Base-by-base conservation (phyloP, 108 stramenopile genomes). In the Cylindrotheca closterium region DNA sequence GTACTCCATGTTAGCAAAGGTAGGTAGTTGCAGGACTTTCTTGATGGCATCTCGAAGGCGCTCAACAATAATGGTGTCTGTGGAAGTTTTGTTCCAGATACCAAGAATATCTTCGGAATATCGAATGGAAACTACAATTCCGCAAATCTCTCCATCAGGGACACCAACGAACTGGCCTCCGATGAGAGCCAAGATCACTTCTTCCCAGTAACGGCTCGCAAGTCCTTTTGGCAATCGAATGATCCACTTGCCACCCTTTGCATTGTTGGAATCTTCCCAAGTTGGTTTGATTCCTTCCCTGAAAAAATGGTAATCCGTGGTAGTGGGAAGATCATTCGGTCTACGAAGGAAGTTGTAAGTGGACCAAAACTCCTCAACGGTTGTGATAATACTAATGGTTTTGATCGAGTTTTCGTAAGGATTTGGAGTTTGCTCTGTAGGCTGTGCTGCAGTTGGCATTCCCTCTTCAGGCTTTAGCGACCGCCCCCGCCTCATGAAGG, bases 251-350 rank as follows among this genome's bases (percentile, higher is more conserved):
- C 98, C 98, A 23, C 98, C 98, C 42, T 80, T 77, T 53, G 79
- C 68, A 55, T 99, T 98, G 54, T 65, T 61, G 23, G 88, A 68
- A 63, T 97, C 98, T 66, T 99, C 98, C 98, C 98, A 99, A 0
- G 95, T 94, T 19, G 98, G 98, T 61, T 95, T 95, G 75, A 98
- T 89, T 29, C 96, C 96, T 46, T 92, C 80, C 8, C 93, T 83
- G 68, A 99, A 99, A 52, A 97, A 89, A 69, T 97, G 96, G 51
- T 93, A 91, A 64, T 97, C 96, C 4, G 93, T 93, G 15, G 85
- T 89, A 7, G 78, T 69, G 1, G 81, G 73, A 15, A 96, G 77
- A 48, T 91, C 81, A 49, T 91, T 84, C 10, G 96, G 95, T 47
- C 96, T 71, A 7, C 80, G 73, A 21, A 99, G 73, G 63, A 87